Conservation (phyloP, 352 stramenopile species). For the Phytopythium boreale region DNA sequence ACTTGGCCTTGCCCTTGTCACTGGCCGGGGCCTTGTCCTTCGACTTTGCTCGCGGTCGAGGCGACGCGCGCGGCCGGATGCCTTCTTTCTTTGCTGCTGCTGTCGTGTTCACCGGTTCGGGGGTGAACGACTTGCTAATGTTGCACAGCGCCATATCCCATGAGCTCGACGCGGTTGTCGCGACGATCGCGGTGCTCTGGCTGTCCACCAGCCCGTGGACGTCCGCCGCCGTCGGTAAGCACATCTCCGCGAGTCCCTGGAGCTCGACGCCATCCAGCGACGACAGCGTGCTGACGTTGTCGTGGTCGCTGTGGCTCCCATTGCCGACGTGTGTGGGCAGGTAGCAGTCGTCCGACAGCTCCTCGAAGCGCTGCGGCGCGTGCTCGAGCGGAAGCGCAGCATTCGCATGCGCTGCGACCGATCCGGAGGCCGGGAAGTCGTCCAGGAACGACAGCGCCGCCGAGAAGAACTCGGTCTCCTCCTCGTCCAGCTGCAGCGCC, state of each 20-base stretch:
- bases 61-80: not conserved
- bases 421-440: constrained; percentile 6
- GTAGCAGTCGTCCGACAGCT: not conserved
- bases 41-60: not conserved
- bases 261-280: constrained; percentile 7
- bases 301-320: not conserved
- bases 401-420: not conserved
- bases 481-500: constrained; percentile 24
- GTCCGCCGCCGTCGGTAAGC: not conserved
- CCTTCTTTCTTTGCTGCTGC: not conserved
- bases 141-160: constrained; percentile 3
- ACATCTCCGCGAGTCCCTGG: constrained; percentile 2
- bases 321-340: not conserved
- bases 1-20: constrained; percentile 6
- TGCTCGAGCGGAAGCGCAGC: not conserved
- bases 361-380: constrained; percentile 2
- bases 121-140: not conserved
- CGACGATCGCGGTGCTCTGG: no score
- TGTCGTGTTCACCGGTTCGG: not conserved
- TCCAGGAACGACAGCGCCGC: constrained; percentile 25
- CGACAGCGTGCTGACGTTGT: not conserved
- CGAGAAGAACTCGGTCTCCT: constrained; percentile 23
- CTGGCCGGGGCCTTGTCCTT: constrained; percentile 1
- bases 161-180: not conserved
- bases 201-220: no score